Base-by-base conservation (phyloP, 208 protist species). In the Porcisia hertigi region DNA sequence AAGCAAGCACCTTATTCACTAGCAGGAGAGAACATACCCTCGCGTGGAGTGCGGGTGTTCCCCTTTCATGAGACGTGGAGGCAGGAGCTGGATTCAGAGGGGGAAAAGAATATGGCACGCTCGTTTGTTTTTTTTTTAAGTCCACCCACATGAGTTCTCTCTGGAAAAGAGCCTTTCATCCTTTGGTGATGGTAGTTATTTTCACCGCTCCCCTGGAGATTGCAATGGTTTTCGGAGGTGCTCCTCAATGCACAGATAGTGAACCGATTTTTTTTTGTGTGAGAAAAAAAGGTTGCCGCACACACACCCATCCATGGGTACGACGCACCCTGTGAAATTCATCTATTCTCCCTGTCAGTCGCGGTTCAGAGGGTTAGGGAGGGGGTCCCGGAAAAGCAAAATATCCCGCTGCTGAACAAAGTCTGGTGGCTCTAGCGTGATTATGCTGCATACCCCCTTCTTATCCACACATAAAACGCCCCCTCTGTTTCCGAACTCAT, bases 401-500 rank as follows among this genome's bases (percentile, higher is more conserved):
- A 95, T 94, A 54, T 90, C 84, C 16, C 91, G 83, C 69, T 95
- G 88, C 73, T 95, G 91, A 30, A 84, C 74, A 75, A 93, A 92
- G 69, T 91, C 64, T 3, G 89, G 92, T 41, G 96, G 92, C 63
- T 98, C 94, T 7, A 98, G 64, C 0, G 98, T 96, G 69, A 99
- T 94, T 80, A 96, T 86, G 65, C 88, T 93, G 76, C 98, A 99
- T 71, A 99, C 98, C 0, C 99, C 86, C 5, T 97, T 95, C 58
- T 99, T 94, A 74, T 99, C 98, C 0, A 99, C 96, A 65, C 90
- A 95, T 91, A 99, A 96, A 85, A 99, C 97, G 7, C 99, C 99
- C 23, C 99, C 99, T n/a, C 98, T 90, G 80, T 99, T 99, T 73
- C 99, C 99, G 86, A 99, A 99, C 82, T 99, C 98, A 72, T 98